phyloP scores from a whole-genome alignment of 768 basidiomycete genomes.

The Phylloporus sp. region DNA sequence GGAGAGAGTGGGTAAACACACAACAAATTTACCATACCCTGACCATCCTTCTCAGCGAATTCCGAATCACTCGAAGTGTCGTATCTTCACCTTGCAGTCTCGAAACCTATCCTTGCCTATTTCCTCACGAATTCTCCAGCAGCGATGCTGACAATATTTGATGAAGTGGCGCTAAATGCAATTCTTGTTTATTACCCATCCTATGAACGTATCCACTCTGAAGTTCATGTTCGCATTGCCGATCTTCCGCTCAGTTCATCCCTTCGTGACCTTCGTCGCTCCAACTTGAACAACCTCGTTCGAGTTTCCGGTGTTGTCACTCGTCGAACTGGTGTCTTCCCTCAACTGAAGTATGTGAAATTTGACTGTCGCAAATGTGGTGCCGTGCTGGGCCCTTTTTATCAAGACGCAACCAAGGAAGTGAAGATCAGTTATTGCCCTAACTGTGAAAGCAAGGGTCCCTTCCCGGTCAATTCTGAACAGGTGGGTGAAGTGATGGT shows the following conservation, averaged over 20 bases:
- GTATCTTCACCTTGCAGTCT: constrained; percentile 87
- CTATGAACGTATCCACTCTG: constrained; percentile 95
- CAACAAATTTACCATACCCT: constrained; percentile 7
- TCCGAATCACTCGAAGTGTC: constrained; percentile 97
- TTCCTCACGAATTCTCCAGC: constrained; percentile 95
- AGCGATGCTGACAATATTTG: constrained; percentile 91
- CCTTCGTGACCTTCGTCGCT: constrained; percentile 88
- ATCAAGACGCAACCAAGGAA: constrained; percentile 94
- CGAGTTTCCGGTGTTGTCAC: constrained; percentile 96
- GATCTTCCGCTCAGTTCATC: constrained; percentile 89
- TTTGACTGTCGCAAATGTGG: constrained; percentile 97
- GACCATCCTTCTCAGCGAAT: constrained; percentile 57
- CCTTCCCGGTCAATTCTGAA: constrained; percentile 95
- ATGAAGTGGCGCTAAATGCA: constrained; percentile 89
- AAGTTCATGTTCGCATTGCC: constrained; percentile 95
- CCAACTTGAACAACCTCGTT: constrained; percentile 92
- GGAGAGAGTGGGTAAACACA: constrained; percentile 74
- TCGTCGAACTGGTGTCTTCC: constrained; percentile 91
- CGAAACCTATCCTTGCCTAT: constrained; percentile 94
- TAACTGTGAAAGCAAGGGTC: constrained; percentile 91
- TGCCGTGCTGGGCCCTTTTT: constrained; percentile 93
- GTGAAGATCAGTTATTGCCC: constrained; percentile 92
- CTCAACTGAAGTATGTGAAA: constrained; percentile 99
- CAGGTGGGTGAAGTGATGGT: constrained; percentile 52
- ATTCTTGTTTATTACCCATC: constrained; percentile 94